Base-by-base conservation (phyloP, 768 basidiomycete genomes). In the Punctularia strigosozonata region DNA sequence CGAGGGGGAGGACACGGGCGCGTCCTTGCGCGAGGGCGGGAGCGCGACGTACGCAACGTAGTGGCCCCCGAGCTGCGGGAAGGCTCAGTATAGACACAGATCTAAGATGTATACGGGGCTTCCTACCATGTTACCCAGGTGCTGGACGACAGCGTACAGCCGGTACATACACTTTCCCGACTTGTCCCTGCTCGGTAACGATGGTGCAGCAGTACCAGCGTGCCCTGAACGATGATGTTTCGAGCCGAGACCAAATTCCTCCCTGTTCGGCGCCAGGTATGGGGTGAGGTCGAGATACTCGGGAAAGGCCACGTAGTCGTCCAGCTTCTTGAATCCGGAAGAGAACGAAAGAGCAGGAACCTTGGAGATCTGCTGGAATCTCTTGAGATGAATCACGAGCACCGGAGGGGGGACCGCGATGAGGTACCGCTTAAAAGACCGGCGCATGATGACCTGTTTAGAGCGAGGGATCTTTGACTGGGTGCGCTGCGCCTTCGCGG, bases 401-500 rank as follows among this genome's bases (percentile, higher is more conserved):
- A 95, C 71, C 0, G 90, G 87, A 0, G 92, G 92, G 2, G 84
- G 79, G 0, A 68, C 69, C 13, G 80, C 75, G 55, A 98, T 85
- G 43, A 98, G 77, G 59, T 95, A 98, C 10, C 92, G 84, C 59
- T 98, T 98, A 63, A 88, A 90, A 4, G 89, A 88, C 1, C 85
- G 70, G 2, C 87, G 76, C 60, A 84, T 69, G 34, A 94, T 67
- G 36, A 77, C 78, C 24, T 84, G 85, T 42, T 69, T 65, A 15
- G 60, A 58, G 25, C 57, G 62, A 13, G 65, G 62, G 3, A 67
- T 42, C 44, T 51, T 50, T 15, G 38, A n/a, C n/a, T n/a, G n/a
- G n/a, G n/a, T n/a, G n/a, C n/a, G n/a, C n/a, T n/a, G n/a, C n/a
- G n/a, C n/a, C n/a, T n/a, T n/a, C n/a, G n/a, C n/a, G n/a, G n/a